Conservation (phyloP, 495 filamentous ascomycete genomes). For the Xylaria acuta region DNA sequence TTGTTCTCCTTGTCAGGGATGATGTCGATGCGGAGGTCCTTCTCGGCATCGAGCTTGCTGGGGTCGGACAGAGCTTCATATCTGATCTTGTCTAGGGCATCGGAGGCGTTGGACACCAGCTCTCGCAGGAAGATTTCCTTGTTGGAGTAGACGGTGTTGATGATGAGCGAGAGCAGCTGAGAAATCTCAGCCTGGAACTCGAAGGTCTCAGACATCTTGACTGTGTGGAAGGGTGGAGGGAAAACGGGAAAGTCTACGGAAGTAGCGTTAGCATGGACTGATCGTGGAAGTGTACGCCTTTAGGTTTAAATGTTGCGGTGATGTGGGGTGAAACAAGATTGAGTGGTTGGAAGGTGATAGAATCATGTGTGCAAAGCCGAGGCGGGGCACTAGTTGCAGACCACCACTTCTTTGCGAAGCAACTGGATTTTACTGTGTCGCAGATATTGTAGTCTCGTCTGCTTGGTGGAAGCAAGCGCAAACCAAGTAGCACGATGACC, state of each 20-base stretch:
- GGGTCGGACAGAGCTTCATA: constrained; percentile 97
- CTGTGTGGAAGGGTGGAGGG: neutral
- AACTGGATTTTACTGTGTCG: neutral
- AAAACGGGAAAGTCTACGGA: constrained; percentile 9
- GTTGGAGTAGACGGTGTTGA: constrained; percentile 99
- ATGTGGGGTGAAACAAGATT: neutral
- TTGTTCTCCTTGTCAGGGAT: constrained; percentile 95
- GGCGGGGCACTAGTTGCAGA: constrained; percentile 9
- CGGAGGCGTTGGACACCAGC: constrained; percentile 95
- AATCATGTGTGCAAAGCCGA: constrained; percentile 1
- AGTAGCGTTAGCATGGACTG: neutral
- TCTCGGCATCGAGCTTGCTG: constrained; percentile 92
- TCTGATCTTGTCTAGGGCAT: constrained; percentile 99
- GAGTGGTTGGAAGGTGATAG: constrained; percentile 8
- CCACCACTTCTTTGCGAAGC: neutral
- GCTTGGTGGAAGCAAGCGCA: neutral
- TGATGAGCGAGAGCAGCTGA: constrained; percentile 98
- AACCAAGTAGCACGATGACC: neutral
- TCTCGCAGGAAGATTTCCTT: constrained; percentile 99
- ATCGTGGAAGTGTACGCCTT: neutral
- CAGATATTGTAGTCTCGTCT: neutral
- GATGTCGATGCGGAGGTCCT: constrained; percentile 98
- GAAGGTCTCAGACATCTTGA: constrained; percentile 91
- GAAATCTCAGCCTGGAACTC: constrained; percentile 99
- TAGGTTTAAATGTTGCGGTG: neutral